phyloP scores from a whole-genome alignment of 2,329 filamentous ascomycete genomes.

The Achaetomium macrosporum region DNA sequence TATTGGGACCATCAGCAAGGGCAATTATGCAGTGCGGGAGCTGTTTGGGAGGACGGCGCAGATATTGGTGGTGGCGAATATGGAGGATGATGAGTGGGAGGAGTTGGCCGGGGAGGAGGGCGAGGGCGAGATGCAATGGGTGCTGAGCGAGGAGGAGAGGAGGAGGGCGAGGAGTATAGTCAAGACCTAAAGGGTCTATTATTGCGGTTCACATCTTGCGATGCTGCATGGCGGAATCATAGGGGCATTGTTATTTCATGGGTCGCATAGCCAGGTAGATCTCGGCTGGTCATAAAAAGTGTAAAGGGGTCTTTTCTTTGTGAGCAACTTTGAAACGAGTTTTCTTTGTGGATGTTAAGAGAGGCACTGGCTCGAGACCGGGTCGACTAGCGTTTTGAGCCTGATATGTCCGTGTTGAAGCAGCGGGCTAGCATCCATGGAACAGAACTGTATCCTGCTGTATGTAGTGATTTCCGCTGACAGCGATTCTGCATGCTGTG shows the following conservation, averaged over 20 bases:
- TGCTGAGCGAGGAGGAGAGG: constrained; percentile 67
- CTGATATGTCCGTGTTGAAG: too few species aligned
- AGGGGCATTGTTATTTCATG: neutral
- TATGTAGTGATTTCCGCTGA: too few species aligned
- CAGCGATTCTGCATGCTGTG: too few species aligned
- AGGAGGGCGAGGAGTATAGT: constrained; percentile 66
- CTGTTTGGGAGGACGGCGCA: constrained; percentile 70
- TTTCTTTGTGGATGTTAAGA: too few species aligned
- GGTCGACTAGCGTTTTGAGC: too few species aligned
- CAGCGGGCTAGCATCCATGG: too few species aligned
- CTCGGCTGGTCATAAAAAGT: neutral
- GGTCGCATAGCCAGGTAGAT: neutral
- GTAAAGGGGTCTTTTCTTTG: too few species aligned
- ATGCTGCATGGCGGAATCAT: neutral
- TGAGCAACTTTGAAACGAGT: too few species aligned
- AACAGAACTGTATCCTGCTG: too few species aligned
- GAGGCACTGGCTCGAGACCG: too few species aligned
- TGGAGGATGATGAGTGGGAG: constrained; percentile 96
- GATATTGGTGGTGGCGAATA: constrained; percentile 80
- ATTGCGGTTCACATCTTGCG: neutral
- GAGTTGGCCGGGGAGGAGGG: constrained; percentile 53
- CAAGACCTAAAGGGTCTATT: constrained; percentile 16
- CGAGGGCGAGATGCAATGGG: constrained; percentile 64
- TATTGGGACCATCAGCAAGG: constrained; percentile 59
- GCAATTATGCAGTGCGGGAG: constrained; percentile 73